Evolutionary conservation across 2,329 filamentous ascomycete genomes (phyloP).

Genomic region (Kalaharituber pfeilii): DNA sequence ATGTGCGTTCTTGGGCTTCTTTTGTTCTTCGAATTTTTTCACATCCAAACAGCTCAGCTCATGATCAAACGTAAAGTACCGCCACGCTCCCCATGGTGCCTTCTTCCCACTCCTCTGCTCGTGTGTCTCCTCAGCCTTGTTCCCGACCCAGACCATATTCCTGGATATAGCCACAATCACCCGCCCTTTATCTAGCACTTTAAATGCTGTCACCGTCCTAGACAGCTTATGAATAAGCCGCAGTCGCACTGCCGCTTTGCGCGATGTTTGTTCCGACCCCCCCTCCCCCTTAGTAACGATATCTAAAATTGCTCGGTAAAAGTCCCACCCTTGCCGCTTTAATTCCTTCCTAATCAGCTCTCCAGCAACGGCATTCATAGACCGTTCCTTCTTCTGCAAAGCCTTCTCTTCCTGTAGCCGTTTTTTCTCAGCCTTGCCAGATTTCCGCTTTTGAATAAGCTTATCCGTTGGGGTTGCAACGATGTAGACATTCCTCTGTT

Average conservation of each 20-base stretch:
- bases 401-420: not conserved
- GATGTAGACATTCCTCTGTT: not conserved
- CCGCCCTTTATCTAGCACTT: conserved; percentile 33
- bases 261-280: not conserved
- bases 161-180: conserved; percentile 40
- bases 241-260: not conserved
- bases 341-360: not conserved
- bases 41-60: conserved; percentile 15
- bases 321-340: not conserved
- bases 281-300: not conserved
- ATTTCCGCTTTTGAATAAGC: not conserved
- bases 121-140: conserved; percentile 24
- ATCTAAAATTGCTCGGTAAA: not conserved
- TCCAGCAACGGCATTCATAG: not conserved
- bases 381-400: not conserved
- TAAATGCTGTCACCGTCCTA: conserved; percentile 5
- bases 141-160: conserved; percentile 44
- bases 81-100: conserved; percentile 26
- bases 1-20: conserved; percentile 9
- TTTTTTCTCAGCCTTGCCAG: not conserved
- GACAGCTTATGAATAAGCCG: not conserved
- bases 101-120: conserved; percentile 33
- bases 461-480: not conserved
- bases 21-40: not conserved
- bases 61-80: conserved; percentile 12